Percentiles rank a stretch among this genome's conserved stretches.
phyloP scores from a whole-genome alignment of 73 alveolate species.

The Paramecium biaurelia region DNA sequence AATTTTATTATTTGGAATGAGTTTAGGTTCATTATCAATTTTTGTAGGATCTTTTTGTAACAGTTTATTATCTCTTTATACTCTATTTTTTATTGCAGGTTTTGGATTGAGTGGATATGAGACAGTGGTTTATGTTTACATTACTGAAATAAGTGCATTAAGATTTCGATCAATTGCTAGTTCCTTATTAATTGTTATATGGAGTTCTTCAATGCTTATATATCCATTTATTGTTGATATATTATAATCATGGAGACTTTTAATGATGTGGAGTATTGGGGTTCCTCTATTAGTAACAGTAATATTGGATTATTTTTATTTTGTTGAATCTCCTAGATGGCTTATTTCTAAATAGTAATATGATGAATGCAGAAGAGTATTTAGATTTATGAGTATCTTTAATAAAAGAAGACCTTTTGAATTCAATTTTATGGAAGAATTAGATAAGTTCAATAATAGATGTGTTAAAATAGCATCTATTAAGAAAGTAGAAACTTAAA shows the following conservation, averaged over 20 bases:
- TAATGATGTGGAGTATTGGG: conserved; percentile 34
- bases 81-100: conserved; percentile 49
- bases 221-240: conserved; percentile 53
- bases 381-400: conserved; percentile 48
- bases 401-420: conserved; percentile 63
- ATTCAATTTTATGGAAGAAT: conserved; percentile 54
- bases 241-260: conserved; percentile 43
- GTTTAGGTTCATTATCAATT: conserved; percentile 43
- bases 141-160: conserved; percentile 46
- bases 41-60: neutral
- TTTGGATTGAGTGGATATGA: conserved; percentile 64
- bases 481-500: neutral
- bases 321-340: conserved; percentile 61
- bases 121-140: conserved; percentile 48
- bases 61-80: neutral
- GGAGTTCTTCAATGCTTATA: conserved; percentile 53
- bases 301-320: conserved; percentile 7
- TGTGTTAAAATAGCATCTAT: neutral
- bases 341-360: conserved; percentile 36
- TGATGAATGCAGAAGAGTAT: conserved; percentile 53
- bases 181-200: conserved; percentile 23
- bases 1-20: conserved; percentile 12
- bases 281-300: conserved; percentile 39
- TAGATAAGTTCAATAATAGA: conserved; percentile 29
- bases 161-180: conserved; percentile 59